These are phyloP conservation scores for Blastocystis sp. DNA, from an alignment of 352 stramenopile genomes.

Conservation along the genomic window DNA sequence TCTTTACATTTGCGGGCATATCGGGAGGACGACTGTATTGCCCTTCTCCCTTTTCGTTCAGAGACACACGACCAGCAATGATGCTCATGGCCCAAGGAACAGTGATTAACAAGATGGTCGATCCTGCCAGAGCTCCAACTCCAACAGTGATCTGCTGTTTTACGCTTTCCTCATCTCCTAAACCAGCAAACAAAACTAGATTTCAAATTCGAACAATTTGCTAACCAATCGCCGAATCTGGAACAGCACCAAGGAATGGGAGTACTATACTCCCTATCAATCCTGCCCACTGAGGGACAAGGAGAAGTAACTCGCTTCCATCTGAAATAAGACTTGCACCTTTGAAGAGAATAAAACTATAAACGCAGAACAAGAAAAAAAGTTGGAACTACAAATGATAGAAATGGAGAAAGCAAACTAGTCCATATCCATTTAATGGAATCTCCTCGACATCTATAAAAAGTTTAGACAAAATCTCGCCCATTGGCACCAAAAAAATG, in stretches of 20 bases:
- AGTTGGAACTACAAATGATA: slow-evolving; percentile 72
- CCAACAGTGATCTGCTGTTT: slow-evolving; percentile 88
- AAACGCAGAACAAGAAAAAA: slow-evolving; percentile 85
- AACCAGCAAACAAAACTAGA: slow-evolving; percentile 91
- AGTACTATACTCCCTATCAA: slow-evolving; percentile 91
- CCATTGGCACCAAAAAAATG: not conserved
- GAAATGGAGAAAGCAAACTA: slow-evolving; percentile 68
- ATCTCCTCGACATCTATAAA: slow-evolving; percentile 80
- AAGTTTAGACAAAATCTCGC: slow-evolving; percentile 60
- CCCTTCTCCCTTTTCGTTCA: slow-evolving; percentile 76
- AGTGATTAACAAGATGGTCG: slow-evolving; percentile 98
- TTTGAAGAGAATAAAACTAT: slow-evolving; percentile 91
- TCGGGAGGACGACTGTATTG: slow-evolving; percentile 77
- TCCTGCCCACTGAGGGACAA: slow-evolving; percentile 85
- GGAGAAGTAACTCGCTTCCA: slow-evolving; percentile 89
- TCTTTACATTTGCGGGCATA: slow-evolving; percentile 74
- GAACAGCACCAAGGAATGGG: slow-evolving; percentile 83
- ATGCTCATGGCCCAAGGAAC: slow-evolving; percentile 88
- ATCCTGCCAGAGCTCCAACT: slow-evolving; percentile 91
- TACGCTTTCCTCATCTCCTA: slow-evolving; percentile 75
- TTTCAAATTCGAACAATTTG: slow-evolving; percentile 15
- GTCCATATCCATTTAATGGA: slow-evolving; percentile 26
- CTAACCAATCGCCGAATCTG: slow-evolving; percentile 45
- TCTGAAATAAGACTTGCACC: slow-evolving; percentile 93
- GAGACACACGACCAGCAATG: slow-evolving; percentile 84